A percentile compares a stretch with the other conserved stretches of the same genome.
Evolutionary conservation across 2,329 filamentous ascomycete genomes (phyloP).

Genomic region (Chrysoporthe deuterocubensis): DNA sequence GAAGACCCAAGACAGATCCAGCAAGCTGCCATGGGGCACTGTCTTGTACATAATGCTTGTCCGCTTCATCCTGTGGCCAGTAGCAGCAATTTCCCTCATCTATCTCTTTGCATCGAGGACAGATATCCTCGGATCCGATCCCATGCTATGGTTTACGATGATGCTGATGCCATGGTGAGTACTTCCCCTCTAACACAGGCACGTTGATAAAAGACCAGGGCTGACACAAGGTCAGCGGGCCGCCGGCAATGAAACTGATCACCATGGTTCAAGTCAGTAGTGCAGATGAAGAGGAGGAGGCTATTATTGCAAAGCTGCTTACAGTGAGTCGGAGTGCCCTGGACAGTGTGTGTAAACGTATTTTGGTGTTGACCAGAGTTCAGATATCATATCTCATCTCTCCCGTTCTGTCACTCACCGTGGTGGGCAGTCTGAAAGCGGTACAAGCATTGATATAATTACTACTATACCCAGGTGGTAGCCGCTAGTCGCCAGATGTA

Average conservation of each 20-base stretch:
- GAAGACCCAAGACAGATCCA: conserved; percentile 33
- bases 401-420: conserved; percentile 22
- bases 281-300: conserved; percentile 44
- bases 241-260: conserved; percentile 52
- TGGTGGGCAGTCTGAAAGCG: conserved; percentile 22
- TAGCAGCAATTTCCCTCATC: conserved; percentile 56
- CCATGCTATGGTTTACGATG: conserved; percentile 66
- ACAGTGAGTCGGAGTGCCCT: conserved; percentile 38
- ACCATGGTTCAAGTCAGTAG: conserved; percentile 50
- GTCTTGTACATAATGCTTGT: conserved; percentile 57
- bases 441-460: conserved; percentile 13
- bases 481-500: not conserved
- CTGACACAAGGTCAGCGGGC: conserved; percentile 38
- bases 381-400: conserved; percentile 25
- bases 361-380: not conserved
- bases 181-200: not conserved
- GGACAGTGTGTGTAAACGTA: not conserved
- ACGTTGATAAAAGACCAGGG: not conserved
- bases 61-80: conserved; percentile 66
- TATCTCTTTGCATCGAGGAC: conserved; percentile 60
- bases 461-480: too few species aligned
- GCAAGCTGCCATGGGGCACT: conserved; percentile 51
- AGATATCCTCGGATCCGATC: conserved; percentile 55
- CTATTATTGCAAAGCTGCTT: conserved; percentile 49
- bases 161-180: conserved; percentile 48